Base-by-base conservation (phyloP, 257 asterid genomes). In the Ocimum tenuiflorum region DNA sequence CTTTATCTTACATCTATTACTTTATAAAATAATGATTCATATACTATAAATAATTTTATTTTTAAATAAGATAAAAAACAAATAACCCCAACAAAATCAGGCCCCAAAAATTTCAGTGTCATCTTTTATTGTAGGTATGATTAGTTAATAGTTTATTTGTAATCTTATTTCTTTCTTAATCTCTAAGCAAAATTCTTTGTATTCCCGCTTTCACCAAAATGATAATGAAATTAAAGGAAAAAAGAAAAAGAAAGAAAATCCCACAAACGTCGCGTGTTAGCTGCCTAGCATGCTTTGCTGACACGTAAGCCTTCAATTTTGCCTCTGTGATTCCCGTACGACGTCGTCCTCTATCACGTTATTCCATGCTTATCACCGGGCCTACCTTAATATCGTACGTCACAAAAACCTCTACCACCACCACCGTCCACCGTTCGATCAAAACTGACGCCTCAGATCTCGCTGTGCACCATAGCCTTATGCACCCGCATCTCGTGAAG, bases 221-320 rank as follows among this genome's bases (percentile, higher is more conserved):
- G 31, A 33, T n/a, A n/a, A 15, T 3, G 51, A n/a, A 8, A 29
- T 1, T 27, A 56, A 49, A 10, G 0, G 9, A 41, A 41, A 14
- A 5, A 0, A 17, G 6, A 0, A 35, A 41, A 17, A 22, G 14
- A 7, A 8, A 13, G 8, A 3, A 39, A 58, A 12, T 3, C 50
- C 46, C 60, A 64, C 59, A 72, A 63, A 75, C 66, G 82, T 80
- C 81, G 83, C 88, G 80, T 83, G 78, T 68, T 20, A 70, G 84
- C 70, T 12, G 58, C 78, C 62, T 43, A 55, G 60, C 69, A 72
- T 73, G 59, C 86, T 73, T 78, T 33, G 68, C 59, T 47, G 78
- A 82, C 94, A 83, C 94, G 94, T 78, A 73, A 71, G 64, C 76
- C 27, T 48, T 59, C 78, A 10, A 75, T 61, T 39, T 53, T 65